Conservation (phyloP, 345 rosid species). For the Melaleuca alternifolia region DNA sequence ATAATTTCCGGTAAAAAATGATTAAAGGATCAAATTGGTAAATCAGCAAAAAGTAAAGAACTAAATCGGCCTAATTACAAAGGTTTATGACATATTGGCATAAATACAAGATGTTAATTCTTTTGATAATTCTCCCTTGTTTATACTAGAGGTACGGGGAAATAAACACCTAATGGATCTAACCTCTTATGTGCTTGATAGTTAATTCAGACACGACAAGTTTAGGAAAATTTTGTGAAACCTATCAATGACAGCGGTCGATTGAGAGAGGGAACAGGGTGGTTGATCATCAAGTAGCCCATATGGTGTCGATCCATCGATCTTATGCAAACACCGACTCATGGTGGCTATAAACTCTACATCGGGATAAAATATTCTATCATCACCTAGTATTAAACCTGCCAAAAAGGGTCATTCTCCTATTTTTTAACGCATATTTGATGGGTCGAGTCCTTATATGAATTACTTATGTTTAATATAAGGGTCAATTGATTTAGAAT, state of each 20-base stretch:
- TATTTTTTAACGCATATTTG: too few species aligned
- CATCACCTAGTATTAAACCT: not conserved
- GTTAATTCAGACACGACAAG: not conserved
- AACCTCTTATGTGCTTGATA: not conserved
- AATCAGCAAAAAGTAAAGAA: too few species aligned
- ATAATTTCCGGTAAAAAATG: too few species aligned
- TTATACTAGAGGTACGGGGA: not conserved
- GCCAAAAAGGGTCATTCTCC: too few species aligned
- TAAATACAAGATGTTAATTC: too few species aligned
- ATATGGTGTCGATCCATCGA: not conserved
- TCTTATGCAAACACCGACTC: not conserved
- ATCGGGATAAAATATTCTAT: not conserved
- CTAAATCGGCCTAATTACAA: too few species aligned
- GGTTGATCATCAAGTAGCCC: not conserved
- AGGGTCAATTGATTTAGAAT: too few species aligned
- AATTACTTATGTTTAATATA: too few species aligned
- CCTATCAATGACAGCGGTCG: accelerated
- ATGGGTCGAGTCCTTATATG: too few species aligned
- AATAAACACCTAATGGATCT: not conserved
- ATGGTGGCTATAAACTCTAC: not conserved
- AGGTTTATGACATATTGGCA: too few species aligned
- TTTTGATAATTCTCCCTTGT: too few species aligned
- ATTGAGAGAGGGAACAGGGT: not conserved
- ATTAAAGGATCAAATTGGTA: too few species aligned
- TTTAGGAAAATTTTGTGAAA: not conserved